Base-by-base conservation (phyloP, 257 asterid genomes). In the Solanum bukasovii region DNA sequence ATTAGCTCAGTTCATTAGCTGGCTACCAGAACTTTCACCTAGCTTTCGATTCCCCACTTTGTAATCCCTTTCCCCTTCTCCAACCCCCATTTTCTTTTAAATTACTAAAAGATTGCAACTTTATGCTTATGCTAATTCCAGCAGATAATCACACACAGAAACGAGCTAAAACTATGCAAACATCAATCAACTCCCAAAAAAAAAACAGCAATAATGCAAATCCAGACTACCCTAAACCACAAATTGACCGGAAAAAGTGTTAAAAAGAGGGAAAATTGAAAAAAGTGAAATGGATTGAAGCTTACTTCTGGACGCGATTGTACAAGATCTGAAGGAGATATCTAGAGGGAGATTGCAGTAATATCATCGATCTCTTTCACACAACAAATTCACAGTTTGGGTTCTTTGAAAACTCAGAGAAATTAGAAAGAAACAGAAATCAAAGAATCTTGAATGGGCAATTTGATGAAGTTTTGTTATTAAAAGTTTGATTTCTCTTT, bases 321-420 rank as follows among this genome's bases (percentile, higher is more conserved):
- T 98, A 93, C 94, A 95, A 93, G 94, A 95, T 95, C 95, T 95
- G 98, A 88, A 95, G 96, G 89, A 96, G 98, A 89, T 94, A 96
- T 93, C 94, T 94, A 90, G 98, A 94, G 78, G 93, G 95, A 7
- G 98, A 95, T 90, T 94, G 99, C 91, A 96, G 91, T 71, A 96
- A 95, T 90, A 95, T 94, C 98, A 96, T 96, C 84, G 95, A 44
- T 81, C 27, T 49, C 42, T 81, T 34, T 46, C 68, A 13, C 84
- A 78, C 37, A 78, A 16, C 14, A 82, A 46, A 29, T 46, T 29
- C 44, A 18, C 38, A 81, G 21, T 18, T 40, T 29, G 65, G 84
- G 9, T 35, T 44, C 23, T 44, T 20, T 10, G 23, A 79, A 79
- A 78, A 75, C 44, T 74, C 29, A 35, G 49, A 74, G 18, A 74